Conservation (phyloP, 1,284 basidiomycete species). For the Pulchroboletus neoregius region DNA sequence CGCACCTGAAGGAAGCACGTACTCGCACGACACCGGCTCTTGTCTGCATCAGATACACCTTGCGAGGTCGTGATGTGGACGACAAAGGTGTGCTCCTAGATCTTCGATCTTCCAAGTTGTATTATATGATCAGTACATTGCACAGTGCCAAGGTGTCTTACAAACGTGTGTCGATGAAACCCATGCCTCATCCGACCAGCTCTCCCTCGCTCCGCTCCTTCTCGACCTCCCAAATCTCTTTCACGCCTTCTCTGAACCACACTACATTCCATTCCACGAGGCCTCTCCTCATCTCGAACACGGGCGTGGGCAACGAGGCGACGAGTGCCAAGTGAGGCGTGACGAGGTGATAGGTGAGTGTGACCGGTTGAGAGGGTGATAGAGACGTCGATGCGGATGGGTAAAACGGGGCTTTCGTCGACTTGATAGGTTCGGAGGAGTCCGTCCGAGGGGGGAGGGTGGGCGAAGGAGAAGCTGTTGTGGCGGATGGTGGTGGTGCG, state of each 20-base stretch:
- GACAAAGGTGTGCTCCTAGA: too few relatives aligned
- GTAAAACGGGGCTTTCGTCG: conserved; percentile 25
- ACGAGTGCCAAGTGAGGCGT: conserved; percentile 80
- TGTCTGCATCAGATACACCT: too few relatives aligned
- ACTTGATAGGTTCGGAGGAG: neutral
- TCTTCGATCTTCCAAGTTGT: too few relatives aligned
- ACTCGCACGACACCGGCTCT: too few relatives aligned
- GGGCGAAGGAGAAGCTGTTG: neutral
- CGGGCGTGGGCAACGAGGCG: conserved; percentile 74
- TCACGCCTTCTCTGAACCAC: conserved; percentile 76
- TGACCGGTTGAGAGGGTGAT: conserved; percentile 61
- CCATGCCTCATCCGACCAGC: conserved; percentile 5
- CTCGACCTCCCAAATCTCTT: conserved; percentile 73
- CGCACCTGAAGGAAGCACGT: too few relatives aligned
- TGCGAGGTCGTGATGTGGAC: too few relatives aligned
- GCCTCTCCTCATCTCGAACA: conserved; percentile 75
- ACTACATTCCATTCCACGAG: conserved; percentile 93
- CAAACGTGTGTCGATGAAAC: too few relatives aligned
- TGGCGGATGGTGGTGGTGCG: conserved; percentile 2
- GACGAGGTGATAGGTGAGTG: conserved; percentile 84
- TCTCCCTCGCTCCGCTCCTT: conserved; percentile 48
- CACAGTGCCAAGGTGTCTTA: too few relatives aligned
- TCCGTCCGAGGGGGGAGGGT: neutral
- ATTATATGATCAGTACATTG: too few relatives aligned
- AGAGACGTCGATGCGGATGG: conserved; percentile 49